Percentiles rank a stretch among this genome's conserved stretches.
Conservation (phyloP, 2,329 filamentous ascomycete genomes). For the Fusarium sp. region DNA sequence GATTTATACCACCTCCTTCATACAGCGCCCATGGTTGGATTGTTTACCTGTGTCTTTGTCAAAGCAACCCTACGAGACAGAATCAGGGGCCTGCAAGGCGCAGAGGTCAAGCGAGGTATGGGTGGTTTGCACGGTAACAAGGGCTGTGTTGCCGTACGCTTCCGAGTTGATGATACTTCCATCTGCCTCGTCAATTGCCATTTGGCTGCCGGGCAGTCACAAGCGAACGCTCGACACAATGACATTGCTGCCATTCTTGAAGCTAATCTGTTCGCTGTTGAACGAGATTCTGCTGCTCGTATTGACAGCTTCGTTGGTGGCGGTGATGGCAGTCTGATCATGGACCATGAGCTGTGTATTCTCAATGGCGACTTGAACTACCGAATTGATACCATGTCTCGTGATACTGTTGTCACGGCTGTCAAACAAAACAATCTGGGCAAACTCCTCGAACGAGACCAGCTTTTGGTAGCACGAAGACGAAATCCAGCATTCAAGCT, state of each 20-base stretch:
- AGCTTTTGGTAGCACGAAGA: conserved; percentile 87
- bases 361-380: conserved; percentile 98
- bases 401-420: conserved; percentile 89
- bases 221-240: conserved; percentile 90
- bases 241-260: conserved; percentile 93
- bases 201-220: conserved; percentile 90
- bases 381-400: conserved; percentile 96
- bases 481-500: conserved; percentile 92
- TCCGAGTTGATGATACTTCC: conserved; percentile 92
- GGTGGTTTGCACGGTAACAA: conserved; percentile 97
- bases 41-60: conserved; percentile 97
- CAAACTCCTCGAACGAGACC: conserved; percentile 92
- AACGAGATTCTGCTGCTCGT: conserved; percentile 74
- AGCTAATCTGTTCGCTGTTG: conserved; percentile 76
- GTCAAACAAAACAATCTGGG: conserved; percentile 82
- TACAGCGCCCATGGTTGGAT: conserved; percentile 85
- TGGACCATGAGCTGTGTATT: conserved; percentile 98
- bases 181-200: conserved; percentile 98
- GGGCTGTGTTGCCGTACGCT: conserved; percentile 91
- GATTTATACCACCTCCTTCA: conserved; percentile 88
- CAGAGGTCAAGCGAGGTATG: conserved; percentile 96
- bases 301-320: conserved; percentile 87
- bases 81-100: conserved; percentile 80
- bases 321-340: conserved; percentile 93
- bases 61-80: conserved; percentile 81